Percentiles rank a stretch among this genome's conserved stretches.
Evolutionary conservation across 306 rosid species (phyloP).

Genomic region (Clitoria ternatea): DNA sequence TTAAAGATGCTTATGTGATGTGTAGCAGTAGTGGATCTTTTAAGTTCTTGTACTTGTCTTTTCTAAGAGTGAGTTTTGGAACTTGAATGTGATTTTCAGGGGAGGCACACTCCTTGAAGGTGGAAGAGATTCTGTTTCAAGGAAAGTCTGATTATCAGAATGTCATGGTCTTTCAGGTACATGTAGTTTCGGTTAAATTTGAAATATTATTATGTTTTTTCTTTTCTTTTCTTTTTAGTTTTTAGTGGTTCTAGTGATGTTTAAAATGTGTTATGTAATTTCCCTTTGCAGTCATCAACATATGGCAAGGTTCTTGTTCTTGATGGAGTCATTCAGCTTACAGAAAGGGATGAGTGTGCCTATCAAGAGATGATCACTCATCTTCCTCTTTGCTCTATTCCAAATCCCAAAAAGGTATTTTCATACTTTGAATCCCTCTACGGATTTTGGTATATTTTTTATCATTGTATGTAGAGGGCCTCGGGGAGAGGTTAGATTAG

Average conservation of each 20-base stretch:
- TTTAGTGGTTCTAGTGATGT: background rate
- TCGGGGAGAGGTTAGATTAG: background rate
- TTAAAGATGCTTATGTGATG: background rate
- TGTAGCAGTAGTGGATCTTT: background rate
- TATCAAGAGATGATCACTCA: slow-evolving; percentile 99
- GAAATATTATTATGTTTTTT: background rate
- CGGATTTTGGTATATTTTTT: background rate
- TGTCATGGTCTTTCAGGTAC: slow-evolving; percentile 94
- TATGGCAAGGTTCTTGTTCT: slow-evolving; percentile 95
- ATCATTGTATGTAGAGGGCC: background rate
- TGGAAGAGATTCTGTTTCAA: slow-evolving; percentile 79
- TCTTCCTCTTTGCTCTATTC: slow-evolving; percentile 94
- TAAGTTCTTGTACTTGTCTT: background rate
- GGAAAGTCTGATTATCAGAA: slow-evolving; percentile 92
- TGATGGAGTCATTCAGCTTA: slow-evolving; percentile 98
- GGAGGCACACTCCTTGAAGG: slow-evolving; percentile 98
- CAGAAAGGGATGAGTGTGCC: slow-evolving; percentile 98
- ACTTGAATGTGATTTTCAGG: slow-evolving; percentile 46
- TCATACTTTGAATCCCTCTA: background rate
- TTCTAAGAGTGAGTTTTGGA: slow-evolving; percentile 2
- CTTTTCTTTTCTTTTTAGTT: too few species aligned
- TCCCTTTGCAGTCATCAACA: slow-evolving; percentile 66
- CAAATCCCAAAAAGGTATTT: slow-evolving; percentile 81
- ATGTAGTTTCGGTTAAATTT: background rate
- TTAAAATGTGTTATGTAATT: background rate